Percentiles rank a stretch among this genome's conserved stretches.
Evolutionary conservation across 2,329 filamentous ascomycete species (phyloP).

Genomic region (Aspergillus sp.): DNA sequence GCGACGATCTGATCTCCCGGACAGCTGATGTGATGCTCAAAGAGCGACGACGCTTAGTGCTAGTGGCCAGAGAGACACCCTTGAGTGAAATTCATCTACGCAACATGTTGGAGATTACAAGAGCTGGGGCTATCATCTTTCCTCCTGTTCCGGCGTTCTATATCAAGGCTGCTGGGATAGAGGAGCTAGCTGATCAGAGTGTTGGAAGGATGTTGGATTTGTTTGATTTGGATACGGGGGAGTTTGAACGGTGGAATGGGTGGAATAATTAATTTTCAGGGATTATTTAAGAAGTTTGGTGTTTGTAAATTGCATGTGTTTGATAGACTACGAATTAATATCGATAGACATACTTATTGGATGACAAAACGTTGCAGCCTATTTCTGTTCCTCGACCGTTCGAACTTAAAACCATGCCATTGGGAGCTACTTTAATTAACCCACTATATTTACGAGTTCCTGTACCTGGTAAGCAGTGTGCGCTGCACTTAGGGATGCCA

Average conservation of each 20-base stretch:
- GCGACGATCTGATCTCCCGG: slow-evolving; percentile 43
- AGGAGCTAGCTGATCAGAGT: slow-evolving; percentile 43
- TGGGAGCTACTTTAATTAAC: too few species aligned
- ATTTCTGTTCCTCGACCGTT: too few species aligned
- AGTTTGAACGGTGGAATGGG: slow-evolving; percentile 30
- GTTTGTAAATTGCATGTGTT: neutral
- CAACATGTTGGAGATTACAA: slow-evolving; percentile 42
- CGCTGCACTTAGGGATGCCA: too few species aligned
- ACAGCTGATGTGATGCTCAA: slow-evolving; percentile 46
- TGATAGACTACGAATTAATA: neutral
- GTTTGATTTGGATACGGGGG: slow-evolving; percentile 38
- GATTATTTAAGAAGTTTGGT: neutral
- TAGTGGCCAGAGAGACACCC: slow-evolving; percentile 43
- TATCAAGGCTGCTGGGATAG: slow-evolving; percentile 32
- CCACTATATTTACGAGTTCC: too few species aligned
- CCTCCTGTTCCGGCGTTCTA: slow-evolving; percentile 45
- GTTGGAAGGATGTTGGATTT: slow-evolving; percentile 45
- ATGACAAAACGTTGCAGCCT: too few species aligned
- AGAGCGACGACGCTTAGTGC: slow-evolving; percentile 36
- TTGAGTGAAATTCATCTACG: slow-evolving; percentile 43
- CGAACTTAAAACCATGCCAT: too few species aligned
- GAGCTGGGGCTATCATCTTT: slow-evolving; percentile 38
- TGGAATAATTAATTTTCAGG: slow-evolving; percentile 11
- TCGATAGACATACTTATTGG: neutral
- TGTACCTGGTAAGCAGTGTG: too few species aligned